Base-by-base conservation (phyloP, 2,329 filamentous ascomycete species). In the Sporothrix inflata region DNA sequence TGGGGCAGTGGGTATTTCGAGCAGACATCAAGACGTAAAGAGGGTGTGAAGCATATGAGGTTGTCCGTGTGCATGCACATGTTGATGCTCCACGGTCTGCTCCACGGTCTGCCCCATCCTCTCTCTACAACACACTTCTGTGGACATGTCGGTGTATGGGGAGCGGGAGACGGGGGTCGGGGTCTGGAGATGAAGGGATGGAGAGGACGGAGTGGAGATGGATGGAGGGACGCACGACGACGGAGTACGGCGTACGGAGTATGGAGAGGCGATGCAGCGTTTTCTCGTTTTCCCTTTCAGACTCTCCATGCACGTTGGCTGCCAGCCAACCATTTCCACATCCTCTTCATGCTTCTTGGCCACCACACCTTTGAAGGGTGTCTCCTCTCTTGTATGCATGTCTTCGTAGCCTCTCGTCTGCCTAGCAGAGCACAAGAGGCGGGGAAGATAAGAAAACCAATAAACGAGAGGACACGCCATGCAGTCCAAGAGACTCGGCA, bases 261-360 rank as follows among this genome's bases (percentile, higher is more conserved):
- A 24, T 65, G 60, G n/a, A 24, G 60, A 61, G 55, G 60, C 21
- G 60, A 49, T 49, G 63, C 63, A 66, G 63, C 49, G 63, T 27
- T 63, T 63, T 63, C 21, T 55, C 24, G 21, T 16, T 5, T n/a
- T 8, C 24, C 6, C 51, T 11, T 40, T 19, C 19, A 12, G 19
- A n/a, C n/a, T 24, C 27, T 40, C 34, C 8, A 7, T 24, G 3
- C 2, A 27, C n/a, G 24, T 14, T 24, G 9, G n/a, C 38, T 45
- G n/a, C 60, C 11, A 65, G 38, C 38, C n/a, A 65, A 45, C 60
- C 60, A 27, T 12, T 65, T 27, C 60, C 60, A 65, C 60, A 34
- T 24, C 57, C 34, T 14, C 38, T 1, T 14, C 19, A 6, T 42
- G n/a, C n/a, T n/a, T 14, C n/a, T 42, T 45, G 21, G 60, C n/a